Evolutionary conservation across 73 alveolate species (phyloP).

Genomic region (Paramecium biaurelia): DNA sequence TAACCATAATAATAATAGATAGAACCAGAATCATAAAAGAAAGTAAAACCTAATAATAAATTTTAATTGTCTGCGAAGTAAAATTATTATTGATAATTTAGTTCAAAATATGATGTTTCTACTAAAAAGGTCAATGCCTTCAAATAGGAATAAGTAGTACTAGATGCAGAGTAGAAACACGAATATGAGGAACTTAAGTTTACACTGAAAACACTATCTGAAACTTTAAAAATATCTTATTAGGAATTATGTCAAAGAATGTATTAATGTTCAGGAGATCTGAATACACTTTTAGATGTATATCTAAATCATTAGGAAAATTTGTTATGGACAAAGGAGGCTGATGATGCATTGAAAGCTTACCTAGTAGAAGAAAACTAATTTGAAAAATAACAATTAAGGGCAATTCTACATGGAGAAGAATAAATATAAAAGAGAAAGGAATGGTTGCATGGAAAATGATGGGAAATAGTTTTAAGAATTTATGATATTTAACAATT

Average conservation of each 20-base stretch:
- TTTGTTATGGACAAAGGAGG: slow-evolving; percentile 32
- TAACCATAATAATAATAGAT: background rate
- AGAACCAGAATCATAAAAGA: background rate
- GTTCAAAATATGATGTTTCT: slow-evolving; percentile 24
- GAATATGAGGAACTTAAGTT: background rate
- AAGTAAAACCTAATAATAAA: background rate
- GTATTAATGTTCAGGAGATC: slow-evolving; percentile 36
- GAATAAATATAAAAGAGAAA: background rate
- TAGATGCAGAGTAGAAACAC: background rate
- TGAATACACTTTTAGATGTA: background rate
- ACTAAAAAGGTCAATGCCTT: background rate
- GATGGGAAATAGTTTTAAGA: background rate
- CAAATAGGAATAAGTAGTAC: background rate
- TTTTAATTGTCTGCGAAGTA: slow-evolving; percentile 32
- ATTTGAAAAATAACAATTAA: background rate
- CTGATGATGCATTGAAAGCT: slow-evolving; percentile 23
- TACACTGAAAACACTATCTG: background rate
- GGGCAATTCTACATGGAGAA: background rate
- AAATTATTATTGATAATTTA: background rate
- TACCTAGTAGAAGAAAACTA: background rate
- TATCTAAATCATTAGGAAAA: background rate
- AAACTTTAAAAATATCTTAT: background rate
- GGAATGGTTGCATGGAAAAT: slow-evolving; percentile 29
- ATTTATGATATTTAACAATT: slow-evolving; percentile 10
- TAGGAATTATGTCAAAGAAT: background rate